Conservation (phyloP, 140 eudicot species). For the Cichorium intybus region DNA sequence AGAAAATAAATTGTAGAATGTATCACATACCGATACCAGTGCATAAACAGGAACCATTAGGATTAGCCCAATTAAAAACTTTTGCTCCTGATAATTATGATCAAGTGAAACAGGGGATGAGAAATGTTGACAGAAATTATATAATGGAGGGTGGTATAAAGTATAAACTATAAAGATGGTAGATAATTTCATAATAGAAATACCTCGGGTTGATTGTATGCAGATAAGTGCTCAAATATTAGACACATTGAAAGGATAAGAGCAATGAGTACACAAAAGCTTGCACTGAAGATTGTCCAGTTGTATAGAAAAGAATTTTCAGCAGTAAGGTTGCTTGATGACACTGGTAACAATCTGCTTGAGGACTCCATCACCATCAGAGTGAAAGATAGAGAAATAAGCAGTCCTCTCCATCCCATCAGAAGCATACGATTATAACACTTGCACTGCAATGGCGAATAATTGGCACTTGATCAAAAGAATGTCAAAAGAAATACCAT, state of each 20-base stretch:
- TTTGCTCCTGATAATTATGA: constrained; percentile 65
- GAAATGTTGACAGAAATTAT: not conserved
- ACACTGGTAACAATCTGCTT: constrained; percentile 37
- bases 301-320: constrained; percentile 55
- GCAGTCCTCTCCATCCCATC: constrained; percentile 54
- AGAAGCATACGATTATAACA: not conserved
- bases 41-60: constrained; percentile 97
- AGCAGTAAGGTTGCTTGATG: constrained; percentile 34
- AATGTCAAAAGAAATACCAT: not conserved
- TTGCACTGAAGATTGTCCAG: constrained; percentile 72
- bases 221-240: constrained; percentile 72
- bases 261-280: constrained; percentile 73
- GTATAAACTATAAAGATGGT: not conserved
- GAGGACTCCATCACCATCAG: constrained; percentile 49
- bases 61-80: constrained; percentile 82
- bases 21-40: constrained; percentile 60
- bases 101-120: constrained; percentile 1
- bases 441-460: constrained; percentile 1
- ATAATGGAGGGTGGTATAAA: not conserved
- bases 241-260: constrained; percentile 75
- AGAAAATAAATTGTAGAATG: not conserved
- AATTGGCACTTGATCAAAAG: constrained; percentile 1
- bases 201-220: constrained; percentile 96
- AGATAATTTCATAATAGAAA: not conserved
- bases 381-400: constrained; percentile 34